These are phyloP conservation scores for Rubia peregrina DNA, from an alignment of 305 asterid species.

Conservation along the genomic window DNA sequence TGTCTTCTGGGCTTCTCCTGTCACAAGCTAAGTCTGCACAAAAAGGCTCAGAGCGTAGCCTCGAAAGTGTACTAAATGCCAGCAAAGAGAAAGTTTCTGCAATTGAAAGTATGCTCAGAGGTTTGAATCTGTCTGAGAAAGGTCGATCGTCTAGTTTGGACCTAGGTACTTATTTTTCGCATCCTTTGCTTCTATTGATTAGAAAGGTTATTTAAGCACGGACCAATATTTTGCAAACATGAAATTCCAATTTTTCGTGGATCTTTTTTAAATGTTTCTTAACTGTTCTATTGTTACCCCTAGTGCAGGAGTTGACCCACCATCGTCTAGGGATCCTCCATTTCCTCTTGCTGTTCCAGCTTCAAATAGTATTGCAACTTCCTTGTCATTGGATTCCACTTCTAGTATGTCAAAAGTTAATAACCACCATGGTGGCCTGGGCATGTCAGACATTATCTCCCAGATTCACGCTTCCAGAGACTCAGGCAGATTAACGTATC, in stretches of 20 bases:
- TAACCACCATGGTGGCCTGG: slow-evolving; percentile 81
- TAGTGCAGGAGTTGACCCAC: slow-evolving; percentile 99
- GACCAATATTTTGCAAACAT: neutral
- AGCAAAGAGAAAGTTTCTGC: slow-evolving; percentile 98
- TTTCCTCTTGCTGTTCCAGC: slow-evolving; percentile 97
- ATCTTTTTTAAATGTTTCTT: slow-evolving; percentile 14
- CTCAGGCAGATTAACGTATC: slow-evolving; percentile 57
- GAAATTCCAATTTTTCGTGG: neutral
- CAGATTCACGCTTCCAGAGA: slow-evolving; percentile 96
- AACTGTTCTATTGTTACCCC: slow-evolving; percentile 52
- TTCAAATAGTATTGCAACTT: slow-evolving; percentile 55
- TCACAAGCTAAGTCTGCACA: slow-evolving; percentile 70
- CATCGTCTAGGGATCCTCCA: slow-evolving; percentile 99
- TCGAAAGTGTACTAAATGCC: slow-evolving; percentile 91
- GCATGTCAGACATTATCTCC: slow-evolving; percentile 80
- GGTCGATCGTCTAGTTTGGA: slow-evolving; percentile 93
- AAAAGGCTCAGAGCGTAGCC: slow-evolving; percentile 77
- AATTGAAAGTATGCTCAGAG: slow-evolving; percentile 96
- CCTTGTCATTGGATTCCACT: slow-evolving; percentile 46
- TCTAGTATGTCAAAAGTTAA: slow-evolving; percentile 60
- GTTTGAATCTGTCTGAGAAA: slow-evolving; percentile 72
- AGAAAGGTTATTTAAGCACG: neutral
- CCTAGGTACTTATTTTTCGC: slow-evolving; percentile 63
- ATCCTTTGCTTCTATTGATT: slow-evolving; percentile 16
- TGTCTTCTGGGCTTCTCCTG: slow-evolving; percentile 60